Percentiles rank a stretch among this genome's conserved stretches.
phyloP scores from a whole-genome alignment of 2,329 filamentous ascomycete genomes.

The Graphilbum sp. region DNA sequence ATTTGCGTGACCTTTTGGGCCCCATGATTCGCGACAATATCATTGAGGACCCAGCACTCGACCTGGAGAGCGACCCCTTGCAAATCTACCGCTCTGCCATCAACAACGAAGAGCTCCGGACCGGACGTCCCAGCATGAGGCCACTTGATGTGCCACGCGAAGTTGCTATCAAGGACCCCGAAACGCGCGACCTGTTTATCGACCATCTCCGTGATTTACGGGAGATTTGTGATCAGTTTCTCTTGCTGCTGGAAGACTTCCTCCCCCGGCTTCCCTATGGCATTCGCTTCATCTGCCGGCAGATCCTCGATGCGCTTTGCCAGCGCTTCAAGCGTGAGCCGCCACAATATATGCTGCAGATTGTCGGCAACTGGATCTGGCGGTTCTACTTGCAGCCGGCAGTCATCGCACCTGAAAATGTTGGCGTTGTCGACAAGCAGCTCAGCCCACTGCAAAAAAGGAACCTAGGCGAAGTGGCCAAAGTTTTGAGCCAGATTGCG shows the following conservation, averaged over 20 bases:
- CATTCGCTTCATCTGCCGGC: slow-evolving; percentile 70
- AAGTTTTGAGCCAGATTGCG: slow-evolving; percentile 78
- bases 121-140: slow-evolving; percentile 66
- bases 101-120: slow-evolving; percentile 92
- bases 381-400: slow-evolving; percentile 85
- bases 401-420: slow-evolving; percentile 75
- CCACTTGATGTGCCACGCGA: slow-evolving; percentile 77
- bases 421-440: slow-evolving; percentile 79
- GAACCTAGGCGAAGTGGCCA: slow-evolving; percentile 78
- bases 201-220: slow-evolving; percentile 85
- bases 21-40: slow-evolving; percentile 81
- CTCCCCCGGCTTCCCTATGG: slow-evolving; percentile 85
- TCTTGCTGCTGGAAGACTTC: slow-evolving; percentile 64
- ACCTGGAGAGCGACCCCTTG: slow-evolving; percentile 91
- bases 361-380: slow-evolving; percentile 87
- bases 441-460: slow-evolving; percentile 84
- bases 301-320: slow-evolving; percentile 66
- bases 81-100: slow-evolving; percentile 93
- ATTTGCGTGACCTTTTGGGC: slow-evolving; percentile 71
- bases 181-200: slow-evolving; percentile 85
- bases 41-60: slow-evolving; percentile 76
- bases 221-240: slow-evolving; percentile 87
- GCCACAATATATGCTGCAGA: slow-evolving; percentile 59
- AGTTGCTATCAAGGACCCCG: slow-evolving; percentile 85
- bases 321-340: slow-evolving; percentile 67